Base-by-base conservation (phyloP, 805 yeast species). In the Metschnikowia reukaufii region DNA sequence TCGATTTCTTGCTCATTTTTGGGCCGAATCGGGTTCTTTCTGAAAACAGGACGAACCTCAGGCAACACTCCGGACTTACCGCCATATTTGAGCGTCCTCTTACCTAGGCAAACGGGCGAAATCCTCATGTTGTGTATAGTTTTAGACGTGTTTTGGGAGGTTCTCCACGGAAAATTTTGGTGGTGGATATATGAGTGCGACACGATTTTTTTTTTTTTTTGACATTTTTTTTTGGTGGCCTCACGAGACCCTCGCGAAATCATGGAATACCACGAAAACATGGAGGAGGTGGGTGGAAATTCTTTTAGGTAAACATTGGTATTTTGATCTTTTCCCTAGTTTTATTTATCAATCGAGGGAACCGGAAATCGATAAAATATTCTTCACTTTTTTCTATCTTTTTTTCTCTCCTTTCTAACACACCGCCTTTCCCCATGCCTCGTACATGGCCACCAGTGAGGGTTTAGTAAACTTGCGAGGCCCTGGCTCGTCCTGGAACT, bases 1-100 rank as follows among this genome's bases (percentile, higher is more conserved):
- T 72, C 76, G 47, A 51, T 36, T 47, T 72, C 75, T 27, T 70
- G 58, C 12, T 55, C 77, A 51, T 75, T 76, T 50, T 72, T 61
- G 25, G 81, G 83, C 52, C 77, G 76, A 39, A 76, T 72, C 4
- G 90, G 88, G 45, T 79, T 78, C 16, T 62, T 51, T 58, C 83
- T 86, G 68, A 91, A 81, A 25, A 88, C 82, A 33, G 83, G 80
- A 58, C 96, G 83, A 8, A 88, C 83, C 45, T 70, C 73, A 39
- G 97, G 97, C 54, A 91, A 74, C 41, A 88, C 74, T 63, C 97
- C 97, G 40, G 92, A 84, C 66, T 86, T 85, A 13, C 82, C 82
- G 25, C 82, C 82, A 59, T 67, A 72, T 56, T 72, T 78, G 39
- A 77, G 58, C 20, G 73, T 70, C 44, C 80, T 73, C 55, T 77